These are phyloP conservation scores for Golubevia sp. DNA, from an alignment of 1,284 basidiomycete species.

Conservation along the genomic window DNA sequence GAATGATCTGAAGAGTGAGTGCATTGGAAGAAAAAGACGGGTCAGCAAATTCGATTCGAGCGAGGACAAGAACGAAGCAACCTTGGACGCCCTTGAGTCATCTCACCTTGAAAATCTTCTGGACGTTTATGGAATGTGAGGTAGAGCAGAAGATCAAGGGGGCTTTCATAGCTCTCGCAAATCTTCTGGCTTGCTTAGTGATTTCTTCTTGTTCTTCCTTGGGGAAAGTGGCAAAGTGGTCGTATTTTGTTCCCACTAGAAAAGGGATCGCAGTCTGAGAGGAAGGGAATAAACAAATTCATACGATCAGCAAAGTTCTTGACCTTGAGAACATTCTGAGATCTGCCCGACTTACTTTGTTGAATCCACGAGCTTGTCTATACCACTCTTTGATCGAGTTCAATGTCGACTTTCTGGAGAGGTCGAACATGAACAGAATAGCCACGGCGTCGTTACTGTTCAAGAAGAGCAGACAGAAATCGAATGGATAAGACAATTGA, in stretches of 20 bases:
- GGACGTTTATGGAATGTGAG: conserved; percentile 95
- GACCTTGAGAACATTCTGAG: not conserved
- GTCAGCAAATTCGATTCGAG: not conserved
- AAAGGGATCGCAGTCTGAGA: conserved; percentile 53
- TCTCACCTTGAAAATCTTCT: conserved; percentile 62
- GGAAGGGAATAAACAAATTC: not conserved
- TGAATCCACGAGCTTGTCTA: conserved; percentile 94
- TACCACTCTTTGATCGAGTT: conserved; percentile 99
- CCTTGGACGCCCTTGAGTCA: not conserved
- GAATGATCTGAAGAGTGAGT: conserved; percentile 9
- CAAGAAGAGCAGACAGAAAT: not conserved
- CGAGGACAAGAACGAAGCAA: not conserved
- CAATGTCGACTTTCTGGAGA: conserved; percentile 91
- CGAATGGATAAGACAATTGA: not conserved
- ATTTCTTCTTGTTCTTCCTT: conserved; percentile 98
- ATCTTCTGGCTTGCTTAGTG: conserved; percentile 91
- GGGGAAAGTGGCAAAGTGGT: conserved; percentile 92
- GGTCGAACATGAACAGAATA: conserved; percentile 99
- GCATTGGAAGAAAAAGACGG: no score
- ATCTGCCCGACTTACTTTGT: conserved; percentile 66
- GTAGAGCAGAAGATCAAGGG: conserved; percentile 98
- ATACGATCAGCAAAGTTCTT: not conserved
- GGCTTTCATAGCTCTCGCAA: conserved; percentile 97
- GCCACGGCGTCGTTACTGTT: conserved; percentile 92
- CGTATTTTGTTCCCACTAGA: conserved; percentile 94